Base-by-base conservation (phyloP, 2,329 filamentous ascomycete species). In the Ceratocystis colombiana region DNA sequence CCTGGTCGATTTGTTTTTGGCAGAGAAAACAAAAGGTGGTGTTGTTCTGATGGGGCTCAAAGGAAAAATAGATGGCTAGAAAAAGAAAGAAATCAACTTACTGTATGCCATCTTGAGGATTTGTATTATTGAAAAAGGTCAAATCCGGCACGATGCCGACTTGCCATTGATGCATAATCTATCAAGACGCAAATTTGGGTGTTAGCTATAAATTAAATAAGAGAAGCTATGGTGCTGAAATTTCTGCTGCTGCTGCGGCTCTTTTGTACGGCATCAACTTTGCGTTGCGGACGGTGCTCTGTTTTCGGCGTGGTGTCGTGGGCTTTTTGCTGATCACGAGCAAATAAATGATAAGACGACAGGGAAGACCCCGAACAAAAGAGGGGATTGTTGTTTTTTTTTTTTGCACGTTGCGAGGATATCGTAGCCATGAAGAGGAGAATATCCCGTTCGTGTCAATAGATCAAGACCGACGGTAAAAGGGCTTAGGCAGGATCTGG, bases 111-210 rank as follows among this genome's bases (percentile, higher is more conserved):
- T 79, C 80, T 71, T 78, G 76, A 72, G 80, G 79, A 72, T 76
- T 66, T 75, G 77, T 77, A 75, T 79, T 80, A 73, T 73, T 74
- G 73, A 78, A 76, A 76, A 81, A 82, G 71, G 83, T 78, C 77
- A 82, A 82, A 75, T 82, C 80, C 76, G 81, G 81, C 76, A 84
- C 78, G 71, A 81, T 80, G 76, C 81, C 80, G 74, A 84, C 79
- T 75, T 83, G 80, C 81, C 81, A 84, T 76, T 83, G 80, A 77
- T 84, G 79, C 81, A 84, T 84, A 76, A 75, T 80, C 80, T 82
- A 72, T 69, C 70, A 17, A 37, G 25, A 41, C 7, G 33, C 12
- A 55, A 37, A 59, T 30, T 30, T 6, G 12, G 12, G 15, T 22
- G 28, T 59, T 59, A 33, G 55, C 28, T n/a, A 25, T 10, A n/a